These are phyloP conservation scores for Cyamopsis tetragonoloba DNA, from an alignment of 306 rosid species.

Conservation along the genomic window DNA sequence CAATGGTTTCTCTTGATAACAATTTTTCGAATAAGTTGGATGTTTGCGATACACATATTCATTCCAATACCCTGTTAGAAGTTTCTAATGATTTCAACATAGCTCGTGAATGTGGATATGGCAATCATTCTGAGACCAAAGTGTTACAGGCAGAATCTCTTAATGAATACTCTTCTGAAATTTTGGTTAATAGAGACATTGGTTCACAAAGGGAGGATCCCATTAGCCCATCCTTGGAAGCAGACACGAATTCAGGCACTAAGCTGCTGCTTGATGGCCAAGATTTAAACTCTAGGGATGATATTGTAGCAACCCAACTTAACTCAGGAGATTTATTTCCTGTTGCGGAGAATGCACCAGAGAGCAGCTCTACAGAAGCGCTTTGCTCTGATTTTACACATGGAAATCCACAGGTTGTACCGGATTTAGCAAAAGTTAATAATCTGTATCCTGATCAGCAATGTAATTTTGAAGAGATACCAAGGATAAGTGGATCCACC, in stretches of 20 bases:
- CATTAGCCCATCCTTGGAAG: constrained; percentile 29
- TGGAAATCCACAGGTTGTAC: constrained; percentile 34
- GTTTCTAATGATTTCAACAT: constrained; percentile 36
- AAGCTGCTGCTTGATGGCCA: constrained; percentile 20
- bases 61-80: constrained; percentile 30
- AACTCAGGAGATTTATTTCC: constrained; percentile 37
- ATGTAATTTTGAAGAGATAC: constrained; percentile 32
- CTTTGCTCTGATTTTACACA: constrained; percentile 22
- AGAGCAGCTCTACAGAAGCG: constrained; percentile 20
- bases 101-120: constrained; percentile 34
- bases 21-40: constrained; percentile 35
- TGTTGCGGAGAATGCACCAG: constrained; percentile 20
- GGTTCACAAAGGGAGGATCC: constrained; percentile 41
- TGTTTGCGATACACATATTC: constrained; percentile 32
- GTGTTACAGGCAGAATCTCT: constrained; percentile 32
- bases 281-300: constrained; percentile 29
- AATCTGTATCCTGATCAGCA: constrained; percentile 25
- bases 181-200: constrained; percentile 23
- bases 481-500: constrained; percentile 25
- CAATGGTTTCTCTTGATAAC: constrained; percentile 32
- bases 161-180: constrained; percentile 33
- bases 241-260: constrained; percentile 26
- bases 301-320: constrained; percentile 26
- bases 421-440: constrained; percentile 32
- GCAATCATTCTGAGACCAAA: constrained; percentile 30